Evolutionary conservation across 1,139 yeast species (phyloP), one percentile per base, ranked within the genome.

Genomic region (Kodamaea suecica): DNA sequence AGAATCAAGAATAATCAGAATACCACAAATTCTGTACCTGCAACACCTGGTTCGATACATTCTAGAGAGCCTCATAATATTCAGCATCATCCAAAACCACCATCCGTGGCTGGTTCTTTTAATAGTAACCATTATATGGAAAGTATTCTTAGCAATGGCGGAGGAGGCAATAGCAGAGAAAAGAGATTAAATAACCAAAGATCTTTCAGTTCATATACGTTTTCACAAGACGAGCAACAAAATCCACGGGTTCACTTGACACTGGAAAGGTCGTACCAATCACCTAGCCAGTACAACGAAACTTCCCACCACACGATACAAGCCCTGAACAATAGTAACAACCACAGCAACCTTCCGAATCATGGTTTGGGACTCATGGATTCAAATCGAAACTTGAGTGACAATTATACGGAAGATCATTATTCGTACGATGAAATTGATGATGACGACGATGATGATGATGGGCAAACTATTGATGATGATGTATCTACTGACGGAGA

Each of bases 401-500:
- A 47, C 24, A 42, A 38, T 4, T 47, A 45, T 20, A 43, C 41
- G 13, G 52, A 47, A 11, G 51, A 47, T 7, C 48, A 37, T 11
- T 59, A 48, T 38, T 59, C 63, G 12, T 60, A 57, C 34, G 62
- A 60, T 31, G 67, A 61, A 13, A 57, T 56, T 3, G 53, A 49
- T 13, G 51, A 45, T 21, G 62, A 57, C 3, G 67, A 56, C 14
- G 61, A 53, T 14, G 57, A 53, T 29, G 34, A 28, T 12, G 37
- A 33, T n/a, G n/a, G n/a, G n/a, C n/a, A n/a, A n/a, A n/a, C n/a
- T n/a, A n/a, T n/a, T n/a, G n/a, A n/a, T 5, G 37, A 62, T 28
- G 66, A 59, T 29, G 46, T 50, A 1, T 61, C 65, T 4, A 61
- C 60, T 8, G 70, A 62, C 32, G 68, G 59, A 4, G 63, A 59